Evolutionary conservation across 345 rosid genomes (phyloP).

Genomic region (Boechera retrofracta): DNA sequence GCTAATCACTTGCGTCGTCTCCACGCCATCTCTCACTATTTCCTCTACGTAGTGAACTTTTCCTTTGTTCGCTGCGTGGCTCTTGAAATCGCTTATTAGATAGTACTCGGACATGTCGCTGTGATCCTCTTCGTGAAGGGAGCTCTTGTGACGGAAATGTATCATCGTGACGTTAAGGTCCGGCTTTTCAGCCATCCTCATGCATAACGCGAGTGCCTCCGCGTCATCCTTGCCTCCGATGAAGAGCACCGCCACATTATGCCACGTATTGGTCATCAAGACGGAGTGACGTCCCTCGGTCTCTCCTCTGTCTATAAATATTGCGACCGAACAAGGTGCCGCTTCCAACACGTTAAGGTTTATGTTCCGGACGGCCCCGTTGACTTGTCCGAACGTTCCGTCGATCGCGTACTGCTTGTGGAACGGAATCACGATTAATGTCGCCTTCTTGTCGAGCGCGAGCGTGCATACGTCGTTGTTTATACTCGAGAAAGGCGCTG

Average conservation of each 20-base stretch:
- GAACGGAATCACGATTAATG: conserved; percentile 55
- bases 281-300: conserved; percentile 28
- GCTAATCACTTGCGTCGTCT: conserved; percentile 46
- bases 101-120: conserved; percentile 29
- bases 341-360: conserved; percentile 56
- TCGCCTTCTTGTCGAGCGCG: conserved; percentile 57
- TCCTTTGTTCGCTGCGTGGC: conserved; percentile 25
- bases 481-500: conserved; percentile 55
- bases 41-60: conserved; percentile 45
- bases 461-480: conserved; percentile 62
- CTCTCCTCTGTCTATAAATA: conserved; percentile 53
- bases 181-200: conserved; percentile 44
- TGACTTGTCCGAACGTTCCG: conserved; percentile 46
- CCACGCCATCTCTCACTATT: conserved; percentile 47
- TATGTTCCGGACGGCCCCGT: conserved; percentile 38
- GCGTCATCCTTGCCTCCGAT: conserved; percentile 44
- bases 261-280: conserved; percentile 10
- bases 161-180: conserved; percentile 41
- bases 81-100: conserved; percentile 34
- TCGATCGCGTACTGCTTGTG: conserved; percentile 52
- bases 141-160: conserved; percentile 43
- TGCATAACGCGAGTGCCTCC: conserved; percentile 42
- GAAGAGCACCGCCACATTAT: conserved; percentile 54
- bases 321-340: conserved; percentile 58
- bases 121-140: conserved; percentile 29